Conservation (phyloP, 139 green algal species). For the Axilococcus clingmanii region DNA sequence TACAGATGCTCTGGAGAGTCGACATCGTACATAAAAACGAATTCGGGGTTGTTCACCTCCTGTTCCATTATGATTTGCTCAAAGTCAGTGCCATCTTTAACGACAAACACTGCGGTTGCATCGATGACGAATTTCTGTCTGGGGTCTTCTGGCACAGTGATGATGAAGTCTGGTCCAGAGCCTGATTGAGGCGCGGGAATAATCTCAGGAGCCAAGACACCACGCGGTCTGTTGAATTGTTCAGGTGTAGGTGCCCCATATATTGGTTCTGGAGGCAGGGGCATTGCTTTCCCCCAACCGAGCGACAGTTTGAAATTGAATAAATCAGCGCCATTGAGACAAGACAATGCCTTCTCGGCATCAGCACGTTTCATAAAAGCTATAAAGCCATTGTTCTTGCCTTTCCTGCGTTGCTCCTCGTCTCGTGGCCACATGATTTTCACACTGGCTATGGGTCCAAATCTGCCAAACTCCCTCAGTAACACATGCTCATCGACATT, state of each 20-base stretch:
- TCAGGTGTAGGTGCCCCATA: conserved; percentile 30
- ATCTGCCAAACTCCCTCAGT: conserved; percentile 79
- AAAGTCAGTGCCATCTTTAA: conserved; percentile 65
- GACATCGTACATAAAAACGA: conserved; percentile 82
- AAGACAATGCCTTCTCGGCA: conserved; percentile 58
- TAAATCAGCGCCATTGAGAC: conserved; percentile 70
- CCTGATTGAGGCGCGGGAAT: conserved; percentile 9
- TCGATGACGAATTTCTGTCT: conserved; percentile 82
- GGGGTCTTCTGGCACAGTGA: conserved; percentile 53
- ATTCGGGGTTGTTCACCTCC: conserved; percentile 69
- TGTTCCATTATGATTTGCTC: conserved; percentile 79
- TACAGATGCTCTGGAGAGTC: conserved; percentile 73
- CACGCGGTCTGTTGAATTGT: background rate
- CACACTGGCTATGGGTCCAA: conserved; percentile 81
- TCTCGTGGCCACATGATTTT: conserved; percentile 98
- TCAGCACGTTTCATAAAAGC: conserved; percentile 85
- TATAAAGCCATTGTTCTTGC: conserved; percentile 90
- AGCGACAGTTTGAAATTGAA: conserved; percentile 69
- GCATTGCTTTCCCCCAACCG: conserved; percentile 90
- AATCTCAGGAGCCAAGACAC: background rate
- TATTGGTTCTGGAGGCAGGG: conserved; percentile 64
- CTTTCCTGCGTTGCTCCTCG: conserved; percentile 79
- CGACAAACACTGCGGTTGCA: conserved; percentile 75
- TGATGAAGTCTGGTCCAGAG: conserved; percentile 40
- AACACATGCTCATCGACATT: conserved; percentile 72